Evolutionary conservation across 176 grass and related monocot genomes (phyloP).

Genomic region (Ensete glaucum): DNA sequence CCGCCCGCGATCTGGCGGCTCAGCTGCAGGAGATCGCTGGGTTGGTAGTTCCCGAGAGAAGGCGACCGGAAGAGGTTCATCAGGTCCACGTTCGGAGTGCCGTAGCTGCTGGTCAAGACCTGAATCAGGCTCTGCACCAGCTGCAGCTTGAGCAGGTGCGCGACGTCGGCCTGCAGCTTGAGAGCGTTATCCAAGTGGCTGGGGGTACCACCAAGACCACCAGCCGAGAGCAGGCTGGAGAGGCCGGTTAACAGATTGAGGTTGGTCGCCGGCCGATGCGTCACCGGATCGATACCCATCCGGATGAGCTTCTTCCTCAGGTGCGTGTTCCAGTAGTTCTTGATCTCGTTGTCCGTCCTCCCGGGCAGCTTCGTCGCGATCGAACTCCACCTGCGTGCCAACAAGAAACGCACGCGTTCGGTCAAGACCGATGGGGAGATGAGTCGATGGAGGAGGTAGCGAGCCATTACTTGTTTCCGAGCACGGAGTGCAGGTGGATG

Average conservation of each 20-base stretch:
- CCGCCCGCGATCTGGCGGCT: background rate
- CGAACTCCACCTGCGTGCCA: background rate
- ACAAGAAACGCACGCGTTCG: background rate
- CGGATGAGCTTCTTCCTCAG: conserved; percentile 9
- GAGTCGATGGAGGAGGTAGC: background rate
- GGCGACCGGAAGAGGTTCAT: no score
- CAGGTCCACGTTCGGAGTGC: background rate
- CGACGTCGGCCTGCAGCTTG: background rate
- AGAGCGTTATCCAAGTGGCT: background rate
- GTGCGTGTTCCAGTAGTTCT: conserved; percentile 17
- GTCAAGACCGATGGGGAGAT: background rate
- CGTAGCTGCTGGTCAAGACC: background rate
- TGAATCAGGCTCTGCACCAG: conserved; percentile 3
- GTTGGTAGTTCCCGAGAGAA: background rate
- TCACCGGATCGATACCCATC: conserved; percentile 4
- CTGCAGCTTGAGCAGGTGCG: conserved; percentile 11
- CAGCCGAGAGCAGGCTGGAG: background rate
- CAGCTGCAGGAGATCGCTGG: background rate
- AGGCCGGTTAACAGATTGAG: background rate
- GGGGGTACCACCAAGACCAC: no score
- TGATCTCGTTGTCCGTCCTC: conserved; percentile 12
- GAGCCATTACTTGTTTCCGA: background rate
- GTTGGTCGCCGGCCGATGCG: background rate
- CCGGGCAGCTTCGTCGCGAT: background rate
- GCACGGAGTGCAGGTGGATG: background rate